Percentiles rank a stretch among this genome's conserved stretches.
Evolutionary conservation across 179 eudicot genomes (phyloP).

Genomic region (Drosera spatulata): DNA sequence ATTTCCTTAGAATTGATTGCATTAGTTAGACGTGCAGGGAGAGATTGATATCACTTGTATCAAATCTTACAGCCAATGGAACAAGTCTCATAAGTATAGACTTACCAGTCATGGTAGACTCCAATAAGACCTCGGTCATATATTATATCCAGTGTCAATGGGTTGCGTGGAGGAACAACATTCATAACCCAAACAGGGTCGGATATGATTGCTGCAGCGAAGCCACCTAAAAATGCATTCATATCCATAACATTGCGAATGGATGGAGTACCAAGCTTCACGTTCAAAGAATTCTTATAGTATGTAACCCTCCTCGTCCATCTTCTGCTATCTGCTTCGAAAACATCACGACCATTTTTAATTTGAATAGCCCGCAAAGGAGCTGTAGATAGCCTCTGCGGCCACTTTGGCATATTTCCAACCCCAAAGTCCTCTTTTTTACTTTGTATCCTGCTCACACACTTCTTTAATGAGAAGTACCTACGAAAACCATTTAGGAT

Average conservation of each 20-base stretch:
- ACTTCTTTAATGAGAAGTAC: conserved; percentile 72
- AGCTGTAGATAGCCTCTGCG: conserved; percentile 59
- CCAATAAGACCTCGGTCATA: conserved; percentile 92
- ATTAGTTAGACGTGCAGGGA: too few species aligned
- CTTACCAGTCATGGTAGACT: conserved; percentile 88
- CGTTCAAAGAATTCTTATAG: conserved; percentile 58
- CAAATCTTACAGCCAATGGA: not conserved
- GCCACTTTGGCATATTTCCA: conserved; percentile 82
- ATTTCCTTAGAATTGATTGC: too few species aligned
- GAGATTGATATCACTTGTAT: too few species aligned
- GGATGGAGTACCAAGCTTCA: conserved; percentile 68
- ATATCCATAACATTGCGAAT: conserved; percentile 91
- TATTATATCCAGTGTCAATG: conserved; percentile 69
- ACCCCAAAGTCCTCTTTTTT: conserved; percentile 51
- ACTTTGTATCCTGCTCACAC: conserved; percentile 60
- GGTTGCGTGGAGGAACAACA: conserved; percentile 73
- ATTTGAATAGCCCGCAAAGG: conserved; percentile 55
- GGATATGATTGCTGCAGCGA: conserved; percentile 78
- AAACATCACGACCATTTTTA: conserved; percentile 60
- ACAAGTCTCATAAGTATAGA: conserved; percentile 8
- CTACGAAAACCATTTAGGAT: conserved; percentile 21
- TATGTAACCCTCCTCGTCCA: conserved; percentile 72
- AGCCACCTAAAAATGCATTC: conserved; percentile 94
- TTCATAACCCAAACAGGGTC: conserved; percentile 99
- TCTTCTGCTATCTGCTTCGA: conserved; percentile 67